Conservation (phyloP, 1,139 yeast genomes). For the Yamadazyma songkhlaensis region DNA sequence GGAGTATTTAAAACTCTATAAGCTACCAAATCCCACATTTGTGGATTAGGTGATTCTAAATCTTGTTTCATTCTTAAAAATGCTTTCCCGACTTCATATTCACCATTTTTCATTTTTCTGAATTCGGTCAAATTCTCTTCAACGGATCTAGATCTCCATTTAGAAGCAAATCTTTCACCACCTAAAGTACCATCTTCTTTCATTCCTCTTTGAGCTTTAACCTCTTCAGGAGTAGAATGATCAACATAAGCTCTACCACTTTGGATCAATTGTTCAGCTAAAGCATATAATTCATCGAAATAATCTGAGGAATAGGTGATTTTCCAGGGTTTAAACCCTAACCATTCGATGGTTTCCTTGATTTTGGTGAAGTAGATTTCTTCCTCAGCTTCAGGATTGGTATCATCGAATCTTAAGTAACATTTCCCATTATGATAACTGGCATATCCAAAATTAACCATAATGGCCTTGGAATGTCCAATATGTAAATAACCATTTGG, state of each 20-base stretch:
- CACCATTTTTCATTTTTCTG: slow-evolving; percentile 88
- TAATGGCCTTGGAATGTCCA: slow-evolving; percentile 97
- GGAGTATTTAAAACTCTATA: slow-evolving; percentile 90
- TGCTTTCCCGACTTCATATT: slow-evolving; percentile 86
- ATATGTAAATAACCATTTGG: slow-evolving; percentile 96
- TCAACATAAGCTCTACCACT: slow-evolving; percentile 83
- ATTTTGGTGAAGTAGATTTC: slow-evolving; percentile 86
- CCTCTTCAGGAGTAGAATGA: slow-evolving; percentile 90
- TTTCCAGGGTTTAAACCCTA: slow-evolving; percentile 91
- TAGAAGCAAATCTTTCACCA: slow-evolving; percentile 83
- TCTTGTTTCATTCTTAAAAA: slow-evolving; percentile 97
- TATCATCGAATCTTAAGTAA: slow-evolving; percentile 92
- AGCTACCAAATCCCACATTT: slow-evolving; percentile 99
- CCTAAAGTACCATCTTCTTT: slow-evolving; percentile 90
- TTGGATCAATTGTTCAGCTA: slow-evolving; percentile 77
- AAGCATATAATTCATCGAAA: slow-evolving; percentile 80
- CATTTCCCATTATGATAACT: slow-evolving; percentile 81
- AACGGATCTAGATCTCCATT: slow-evolving; percentile 64
- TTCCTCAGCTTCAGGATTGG: slow-evolving; percentile 98
- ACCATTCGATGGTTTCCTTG: slow-evolving; percentile 82
- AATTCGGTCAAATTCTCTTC: slow-evolving; percentile 80
- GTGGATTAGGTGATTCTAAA: slow-evolving; percentile 87
- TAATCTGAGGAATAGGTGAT: slow-evolving; percentile 95
- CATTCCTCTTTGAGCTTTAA: slow-evolving; percentile 85
- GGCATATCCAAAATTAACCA: slow-evolving; percentile 95